Percentiles rank a stretch among this genome's conserved stretches.
These are phyloP conservation scores for Euphorbia lathyris DNA, from an alignment of 345 rosid species.

Conservation along the genomic window DNA sequence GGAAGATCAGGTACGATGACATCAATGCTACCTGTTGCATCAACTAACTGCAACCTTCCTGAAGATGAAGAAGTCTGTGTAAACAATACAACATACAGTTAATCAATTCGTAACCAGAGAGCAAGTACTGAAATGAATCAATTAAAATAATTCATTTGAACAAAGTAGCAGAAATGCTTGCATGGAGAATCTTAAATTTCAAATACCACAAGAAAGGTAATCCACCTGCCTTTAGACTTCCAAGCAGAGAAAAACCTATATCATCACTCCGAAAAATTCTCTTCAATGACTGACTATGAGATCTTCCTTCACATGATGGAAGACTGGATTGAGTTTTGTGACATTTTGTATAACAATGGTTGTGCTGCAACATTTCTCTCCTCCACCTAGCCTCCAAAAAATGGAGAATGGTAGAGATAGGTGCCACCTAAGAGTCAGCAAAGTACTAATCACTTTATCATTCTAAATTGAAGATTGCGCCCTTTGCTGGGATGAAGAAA, in stretches of 20 bases:
- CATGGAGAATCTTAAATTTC: neutral
- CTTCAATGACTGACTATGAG: slow-evolving; percentile 33
- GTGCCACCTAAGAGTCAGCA: slow-evolving; percentile 46
- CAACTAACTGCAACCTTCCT: slow-evolving; percentile 78
- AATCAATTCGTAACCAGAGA: slow-evolving; percentile 1
- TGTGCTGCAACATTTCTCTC: slow-evolving; percentile 29
- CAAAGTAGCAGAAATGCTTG: neutral
- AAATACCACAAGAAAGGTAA: neutral
- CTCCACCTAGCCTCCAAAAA: slow-evolving; percentile 52
- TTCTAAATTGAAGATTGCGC: neutral
- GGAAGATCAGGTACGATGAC: slow-evolving; percentile 63
- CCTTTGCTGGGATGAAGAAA: slow-evolving; percentile 3
- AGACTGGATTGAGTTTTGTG: slow-evolving; percentile 19
- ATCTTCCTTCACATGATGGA: slow-evolving; percentile 27
- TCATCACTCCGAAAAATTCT: slow-evolving; percentile 53
- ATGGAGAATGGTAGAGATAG: slow-evolving; percentile 59
- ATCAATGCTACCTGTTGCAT: slow-evolving; percentile 66
- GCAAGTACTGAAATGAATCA: neutral
- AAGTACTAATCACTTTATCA: neutral
- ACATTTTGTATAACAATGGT: slow-evolving; percentile 10
- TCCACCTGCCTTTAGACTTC: slow-evolving; percentile 63
- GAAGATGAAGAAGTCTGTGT: slow-evolving; percentile 54
- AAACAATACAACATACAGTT: slow-evolving; percentile 13
- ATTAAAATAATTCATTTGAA: neutral
- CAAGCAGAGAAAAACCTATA: slow-evolving; percentile 55